Conservation (phyloP, 2,329 filamentous ascomycete genomes). For the Pseudocercospora crystallina region DNA sequence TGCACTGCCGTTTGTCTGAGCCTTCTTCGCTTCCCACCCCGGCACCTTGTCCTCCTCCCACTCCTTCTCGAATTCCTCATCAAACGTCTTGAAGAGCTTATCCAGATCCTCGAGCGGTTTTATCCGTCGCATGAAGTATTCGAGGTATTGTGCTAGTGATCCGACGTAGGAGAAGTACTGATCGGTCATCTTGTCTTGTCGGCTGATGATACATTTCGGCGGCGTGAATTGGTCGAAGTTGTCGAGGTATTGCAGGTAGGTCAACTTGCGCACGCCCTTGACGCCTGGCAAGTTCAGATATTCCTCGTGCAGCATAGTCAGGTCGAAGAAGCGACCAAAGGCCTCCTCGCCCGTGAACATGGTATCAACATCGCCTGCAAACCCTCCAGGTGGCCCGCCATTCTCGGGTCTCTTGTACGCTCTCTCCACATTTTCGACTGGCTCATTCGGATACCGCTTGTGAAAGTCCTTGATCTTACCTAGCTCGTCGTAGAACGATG, state of each 20-base stretch:
- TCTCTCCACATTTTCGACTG: constrained; percentile 89
- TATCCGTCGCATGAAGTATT: constrained; percentile 81
- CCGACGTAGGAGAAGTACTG: constrained; percentile 89
- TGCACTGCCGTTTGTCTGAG: constrained; percentile 24
- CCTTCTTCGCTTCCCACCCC: constrained; percentile 66
- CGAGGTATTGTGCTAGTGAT: constrained; percentile 76
- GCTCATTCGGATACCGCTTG: constrained; percentile 86
- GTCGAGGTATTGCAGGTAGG: constrained; percentile 91
- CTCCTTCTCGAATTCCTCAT: constrained; percentile 76
- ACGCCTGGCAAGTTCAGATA: constrained; percentile 87
- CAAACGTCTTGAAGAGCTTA: constrained; percentile 72
- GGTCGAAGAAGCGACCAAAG: constrained; percentile 87
- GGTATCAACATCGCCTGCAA: constrained; percentile 68
- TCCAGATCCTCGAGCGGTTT: constrained; percentile 83
- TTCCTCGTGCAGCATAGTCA: constrained; percentile 78
- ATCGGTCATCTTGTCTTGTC: constrained; percentile 83
- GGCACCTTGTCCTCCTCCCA: constrained; percentile 80
- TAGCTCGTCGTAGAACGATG: constrained; percentile 86
- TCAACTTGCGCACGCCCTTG: constrained; percentile 64
- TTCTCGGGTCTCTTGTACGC: constrained; percentile 79
- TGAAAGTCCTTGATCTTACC: constrained; percentile 83
- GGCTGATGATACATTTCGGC: constrained; percentile 71
- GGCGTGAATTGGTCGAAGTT: constrained; percentile 82
- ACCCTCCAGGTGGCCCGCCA: constrained; percentile 43
- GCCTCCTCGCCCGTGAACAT: constrained; percentile 97